Evolutionary conservation across 2,329 filamentous ascomycete species (phyloP).

Genomic region (Cladophialophora yegresii): DNA sequence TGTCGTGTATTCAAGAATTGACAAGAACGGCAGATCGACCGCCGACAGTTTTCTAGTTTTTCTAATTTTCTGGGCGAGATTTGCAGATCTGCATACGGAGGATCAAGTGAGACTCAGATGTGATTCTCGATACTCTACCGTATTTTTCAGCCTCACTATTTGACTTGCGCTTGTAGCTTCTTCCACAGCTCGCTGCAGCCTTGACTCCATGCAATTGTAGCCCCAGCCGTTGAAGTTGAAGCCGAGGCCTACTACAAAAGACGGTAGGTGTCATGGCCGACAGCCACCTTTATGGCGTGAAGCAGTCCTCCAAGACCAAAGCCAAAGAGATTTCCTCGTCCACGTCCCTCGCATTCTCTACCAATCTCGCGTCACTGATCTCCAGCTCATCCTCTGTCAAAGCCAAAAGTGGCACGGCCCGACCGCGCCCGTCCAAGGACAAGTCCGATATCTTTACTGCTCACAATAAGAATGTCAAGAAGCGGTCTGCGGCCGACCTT

Average conservation of each 20-base stretch:
- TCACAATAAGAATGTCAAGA: slow-evolving; percentile 64
- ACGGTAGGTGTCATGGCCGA: slow-evolving; percentile 52
- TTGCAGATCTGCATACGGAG: neutral
- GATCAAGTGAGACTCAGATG: neutral
- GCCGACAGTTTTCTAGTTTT: too few species aligned
- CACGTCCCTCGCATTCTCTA: slow-evolving; percentile 80
- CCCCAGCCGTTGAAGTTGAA: neutral
- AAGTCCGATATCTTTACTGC: slow-evolving; percentile 71
- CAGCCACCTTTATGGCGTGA: slow-evolving; percentile 71
- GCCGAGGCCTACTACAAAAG: neutral
- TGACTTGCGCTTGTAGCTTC: neutral
- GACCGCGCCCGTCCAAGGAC: slow-evolving; percentile 50
- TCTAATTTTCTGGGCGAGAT: neutral
- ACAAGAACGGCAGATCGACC: too few species aligned
- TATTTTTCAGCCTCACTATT: neutral
- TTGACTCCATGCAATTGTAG: neutral
- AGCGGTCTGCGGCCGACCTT: slow-evolving; percentile 63
- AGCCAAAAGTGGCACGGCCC: slow-evolving; percentile 45
- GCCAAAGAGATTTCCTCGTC: slow-evolving; percentile 69
- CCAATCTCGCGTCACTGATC: slow-evolving; percentile 81
- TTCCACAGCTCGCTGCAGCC: neutral
- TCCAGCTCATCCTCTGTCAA: slow-evolving; percentile 54
- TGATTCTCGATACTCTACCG: neutral
- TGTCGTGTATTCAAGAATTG: too few species aligned
- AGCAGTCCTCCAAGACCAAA: slow-evolving; percentile 65